A percentile compares a stretch with the other conserved stretches of the same genome.
Conservation (phyloP, 2,329 filamentous ascomycete genomes). For the Boeremia exigua region DNA sequence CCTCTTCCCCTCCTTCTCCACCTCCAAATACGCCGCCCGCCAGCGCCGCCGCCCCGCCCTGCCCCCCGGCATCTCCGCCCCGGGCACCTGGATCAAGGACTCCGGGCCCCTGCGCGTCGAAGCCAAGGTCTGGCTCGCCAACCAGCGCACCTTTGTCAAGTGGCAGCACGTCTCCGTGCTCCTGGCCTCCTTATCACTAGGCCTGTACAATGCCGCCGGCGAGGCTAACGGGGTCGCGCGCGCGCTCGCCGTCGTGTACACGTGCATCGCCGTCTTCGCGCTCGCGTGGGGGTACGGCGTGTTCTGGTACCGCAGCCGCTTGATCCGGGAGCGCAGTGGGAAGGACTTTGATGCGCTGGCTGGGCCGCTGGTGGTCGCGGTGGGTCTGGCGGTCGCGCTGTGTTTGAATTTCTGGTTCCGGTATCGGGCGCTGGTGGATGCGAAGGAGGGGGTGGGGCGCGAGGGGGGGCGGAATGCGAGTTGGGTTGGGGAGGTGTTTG, state of each 20-base stretch:
- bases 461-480: conserved; percentile 15
- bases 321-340: conserved; percentile 86
- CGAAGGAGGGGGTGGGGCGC: background rate
- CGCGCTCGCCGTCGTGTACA: conserved; percentile 81
- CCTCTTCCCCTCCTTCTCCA: conserved; percentile 81
- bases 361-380: conserved; percentile 82
- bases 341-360: conserved; percentile 91
- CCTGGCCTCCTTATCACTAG: conserved; percentile 81
- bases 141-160: conserved; percentile 97
- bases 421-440: conserved; percentile 30
- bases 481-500: conserved; percentile 22
- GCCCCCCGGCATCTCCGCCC: conserved; percentile 87
- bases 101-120: conserved; percentile 89
- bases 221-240: conserved; percentile 75
- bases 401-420: conserved; percentile 89
- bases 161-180: conserved; percentile 96
- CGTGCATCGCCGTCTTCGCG: conserved; percentile 80
- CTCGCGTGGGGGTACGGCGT: conserved; percentile 87
- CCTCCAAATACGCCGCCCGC: conserved; percentile 68
- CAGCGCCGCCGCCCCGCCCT: conserved; percentile 58
- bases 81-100: conserved; percentile 91
- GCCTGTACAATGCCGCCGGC: conserved; percentile 87
- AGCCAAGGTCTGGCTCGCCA: conserved; percentile 98
- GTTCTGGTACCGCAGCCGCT: conserved; percentile 73
- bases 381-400: conserved; percentile 78